Evolutionary conservation across 495 filamentous ascomycete species (phyloP), one percentile per base, ranked within the genome.

Genomic region (Xylaria castorea): DNA sequence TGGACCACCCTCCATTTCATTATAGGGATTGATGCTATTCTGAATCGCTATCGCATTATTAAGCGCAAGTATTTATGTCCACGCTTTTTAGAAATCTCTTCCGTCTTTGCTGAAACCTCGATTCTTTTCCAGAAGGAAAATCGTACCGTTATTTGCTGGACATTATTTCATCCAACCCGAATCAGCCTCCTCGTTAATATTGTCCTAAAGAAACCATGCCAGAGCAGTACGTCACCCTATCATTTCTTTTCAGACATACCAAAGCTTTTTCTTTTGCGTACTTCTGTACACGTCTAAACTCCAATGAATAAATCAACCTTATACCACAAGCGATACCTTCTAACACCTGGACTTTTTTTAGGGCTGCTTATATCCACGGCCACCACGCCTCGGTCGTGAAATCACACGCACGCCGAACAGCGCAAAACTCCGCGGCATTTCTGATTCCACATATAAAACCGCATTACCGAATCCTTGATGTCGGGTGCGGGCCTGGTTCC

Each of bases 401-500:
- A 38, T 86, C 83, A 7, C 88, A 91, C 78, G 71, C 75, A 68
- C 83, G 81, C 80, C 88, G 88, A 72, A 88, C 86, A 12, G 85
- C 84, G 34, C 53, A 81, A 66, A 88, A 89, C 75, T 87, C 84
- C 12, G 84, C 85, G 30, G 78, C 84, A 42, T 85, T 88, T 74
- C 81, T 91, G 14, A 75, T 89, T 3, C 83, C 81, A 4, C 80
- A 85, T 70, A 77, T 91, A 22, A 75, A 76, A 30, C 84, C 87
- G 6, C 62, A 80, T 51, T 81, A 85, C 77, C 80, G 80, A n/a
- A 87, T 90, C 63, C 84, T 90, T 25, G 88, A 89, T 66, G 79
- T 90, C 34, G 88, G 88, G 34, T 89, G 87, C 73, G 88, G 87
- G 11, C 86, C 87, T 0, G 88, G 87, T 34, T 86, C 84, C 9